Conservation (phyloP, 306 rosid genomes). For the Vigna reflexopilosa region DNA sequence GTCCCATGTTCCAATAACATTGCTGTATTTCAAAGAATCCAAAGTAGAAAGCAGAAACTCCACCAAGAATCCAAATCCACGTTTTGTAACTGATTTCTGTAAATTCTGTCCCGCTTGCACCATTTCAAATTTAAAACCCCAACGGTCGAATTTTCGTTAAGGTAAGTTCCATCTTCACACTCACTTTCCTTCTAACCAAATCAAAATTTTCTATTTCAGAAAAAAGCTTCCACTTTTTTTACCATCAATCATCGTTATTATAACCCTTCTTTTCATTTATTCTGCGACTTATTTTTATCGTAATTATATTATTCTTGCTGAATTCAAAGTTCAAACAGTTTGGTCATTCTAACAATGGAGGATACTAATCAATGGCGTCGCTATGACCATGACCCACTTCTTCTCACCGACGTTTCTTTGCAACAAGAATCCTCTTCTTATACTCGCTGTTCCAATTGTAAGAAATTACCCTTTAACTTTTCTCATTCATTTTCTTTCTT, state of each 20-base stretch:
- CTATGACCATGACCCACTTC: conserved; percentile 72
- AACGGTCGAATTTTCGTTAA: conserved; percentile 59
- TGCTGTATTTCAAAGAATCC: conserved; percentile 29
- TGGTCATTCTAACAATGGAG: conserved; percentile 53
- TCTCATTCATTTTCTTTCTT: neutral
- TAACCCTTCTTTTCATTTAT: conserved; percentile 28
- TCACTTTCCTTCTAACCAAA: conserved; percentile 22
- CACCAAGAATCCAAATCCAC: conserved; percentile 17
- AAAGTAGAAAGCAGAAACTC: conserved; percentile 41
- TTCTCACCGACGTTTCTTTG: conserved; percentile 60
- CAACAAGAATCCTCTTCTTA: conserved; percentile 46
- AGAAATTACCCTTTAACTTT: conserved; percentile 33
- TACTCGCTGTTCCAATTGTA: conserved; percentile 43
- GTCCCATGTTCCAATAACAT: conserved; percentile 27
- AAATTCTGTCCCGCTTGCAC: conserved; percentile 49
- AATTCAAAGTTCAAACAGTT: conserved; percentile 48
- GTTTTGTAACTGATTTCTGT: neutral
- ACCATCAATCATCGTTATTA: conserved; percentile 3
- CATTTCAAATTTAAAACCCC: conserved; percentile 63
- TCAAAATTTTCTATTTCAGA: conserved; percentile 34
- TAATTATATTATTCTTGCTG: conserved; percentile 39
- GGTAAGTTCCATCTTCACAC: conserved; percentile 37
- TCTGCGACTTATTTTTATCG: neutral
- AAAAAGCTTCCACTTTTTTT: conserved; percentile 8
- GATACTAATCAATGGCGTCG: conserved; percentile 53